These are phyloP conservation scores for Nicotiana otophora DNA, from an alignment of 257 asterid species.

Conservation along the genomic window DNA sequence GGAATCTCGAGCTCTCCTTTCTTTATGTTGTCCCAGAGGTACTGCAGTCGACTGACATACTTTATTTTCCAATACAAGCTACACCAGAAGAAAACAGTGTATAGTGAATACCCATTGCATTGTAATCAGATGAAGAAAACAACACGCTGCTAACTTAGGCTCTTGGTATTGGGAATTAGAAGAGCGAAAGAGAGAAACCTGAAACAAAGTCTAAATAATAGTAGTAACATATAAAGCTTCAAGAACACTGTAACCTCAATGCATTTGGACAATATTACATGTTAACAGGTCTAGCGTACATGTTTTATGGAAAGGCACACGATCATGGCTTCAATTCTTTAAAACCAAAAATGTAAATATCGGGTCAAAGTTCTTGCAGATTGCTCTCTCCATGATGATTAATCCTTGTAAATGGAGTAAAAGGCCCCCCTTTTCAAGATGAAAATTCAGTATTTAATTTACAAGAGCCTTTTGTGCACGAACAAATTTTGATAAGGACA, in stretches of 20 bases:
- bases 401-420: not conserved
- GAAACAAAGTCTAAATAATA: not conserved
- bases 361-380: not conserved
- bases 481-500: not conserved
- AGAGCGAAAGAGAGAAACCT: not conserved
- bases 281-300: not conserved
- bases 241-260: not conserved
- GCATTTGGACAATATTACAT: not conserved
- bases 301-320: not conserved
- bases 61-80: conserved; percentile 92
- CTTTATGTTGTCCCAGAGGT: conserved; percentile 89
- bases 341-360: not conserved
- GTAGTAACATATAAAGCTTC: not conserved
- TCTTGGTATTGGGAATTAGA: not conserved
- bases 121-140: not conserved
- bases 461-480: not conserved
- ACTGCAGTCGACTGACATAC: conserved; percentile 83
- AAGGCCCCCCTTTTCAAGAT: not conserved
- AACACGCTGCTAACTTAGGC: not conserved
- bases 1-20: conserved; percentile 77
- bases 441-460: not conserved
- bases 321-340: not conserved
- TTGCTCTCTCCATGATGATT: not conserved
- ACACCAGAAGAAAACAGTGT: conserved; percentile 4
- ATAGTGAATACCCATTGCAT: not conserved